Evolutionary conservation across 2,329 filamentous ascomycete genomes (phyloP), one percentile per base, ranked within the genome.

Genomic region (Setomelanomma holmii): DNA sequence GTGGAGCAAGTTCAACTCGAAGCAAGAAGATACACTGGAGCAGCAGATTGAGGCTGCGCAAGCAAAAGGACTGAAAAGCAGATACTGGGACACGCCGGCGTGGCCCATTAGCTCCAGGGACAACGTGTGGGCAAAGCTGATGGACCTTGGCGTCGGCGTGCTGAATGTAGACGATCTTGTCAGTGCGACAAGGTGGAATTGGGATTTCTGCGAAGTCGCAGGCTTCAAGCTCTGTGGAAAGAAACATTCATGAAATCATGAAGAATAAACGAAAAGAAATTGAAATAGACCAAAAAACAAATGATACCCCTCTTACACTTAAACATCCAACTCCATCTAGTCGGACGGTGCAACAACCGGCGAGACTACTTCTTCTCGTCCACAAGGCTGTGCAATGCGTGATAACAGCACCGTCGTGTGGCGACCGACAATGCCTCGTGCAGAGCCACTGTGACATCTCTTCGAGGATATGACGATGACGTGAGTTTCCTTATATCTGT

Each of bases 201-300:
- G 67, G 61, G 56, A 58, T 21, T 63, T 60, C 59, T 71, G 66
- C 51, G 44, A 63, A 27, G 49, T 69, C 34, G 66, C 60, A 14
- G 61, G 66, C 2, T 52, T 70, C 30, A 48, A 42, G 4, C 51
- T 71, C 5, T 71, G 67, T 48, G 58, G 63, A 33, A 65, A 61
- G 16, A 59, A 51, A 39, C n/a, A 4, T 3, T 21, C 4, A 21
- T 4, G 36, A 39, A 11, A 19, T 11, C 6, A 39, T 5, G 36
- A 39, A 30, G 24, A 12, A 12, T 30, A 6, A 12, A 30, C 24
- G 24, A 30, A n/a, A n/a, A n/a, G n/a, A n/a, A 30, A 30, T 30
- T 10, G 27, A 30, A 8, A 30, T 14, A 14, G 14, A 30, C 27
- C 10, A 30, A 30, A 30, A 30, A 30, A 30, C 27, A 30, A 30